Percentiles rank a stretch among this genome's conserved stretches.
phyloP scores from a whole-genome alignment of 345 rosid genomes.

The Sonneratia alba region DNA sequence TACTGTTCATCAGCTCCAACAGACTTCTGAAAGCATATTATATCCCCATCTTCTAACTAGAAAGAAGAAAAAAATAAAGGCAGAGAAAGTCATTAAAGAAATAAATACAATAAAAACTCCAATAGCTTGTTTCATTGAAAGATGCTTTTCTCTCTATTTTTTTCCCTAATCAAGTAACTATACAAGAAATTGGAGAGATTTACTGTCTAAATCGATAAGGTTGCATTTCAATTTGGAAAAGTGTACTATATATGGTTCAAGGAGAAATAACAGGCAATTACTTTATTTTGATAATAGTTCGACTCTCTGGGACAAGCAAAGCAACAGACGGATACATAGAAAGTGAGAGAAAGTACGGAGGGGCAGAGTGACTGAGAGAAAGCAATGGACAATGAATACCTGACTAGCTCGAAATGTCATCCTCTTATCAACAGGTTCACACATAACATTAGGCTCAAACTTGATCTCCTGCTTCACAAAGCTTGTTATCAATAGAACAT shows the following conservation, averaged over 20 bases:
- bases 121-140: background rate
- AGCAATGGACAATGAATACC: slow-evolving; percentile 29
- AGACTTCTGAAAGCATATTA: slow-evolving; percentile 25
- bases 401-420: slow-evolving; percentile 57
- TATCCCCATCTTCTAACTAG: slow-evolving; percentile 44
- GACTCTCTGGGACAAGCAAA: background rate
- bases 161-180: background rate
- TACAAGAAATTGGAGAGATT: too few relatives aligned
- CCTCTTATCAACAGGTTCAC: slow-evolving; percentile 73
- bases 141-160: background rate
- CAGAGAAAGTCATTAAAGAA: background rate
- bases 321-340: too few relatives aligned
- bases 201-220: too few relatives aligned
- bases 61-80: slow-evolving; percentile 1
- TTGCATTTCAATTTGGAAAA: too few relatives aligned
- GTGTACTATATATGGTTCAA: too few relatives aligned
- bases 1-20: slow-evolving; percentile 38
- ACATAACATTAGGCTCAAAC: slow-evolving; percentile 84
- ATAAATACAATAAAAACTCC: background rate
- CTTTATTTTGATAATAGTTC: background rate
- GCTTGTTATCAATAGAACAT: background rate
- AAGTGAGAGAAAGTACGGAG: too few relatives aligned
- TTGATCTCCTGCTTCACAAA: slow-evolving; percentile 66
- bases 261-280: too few relatives aligned
- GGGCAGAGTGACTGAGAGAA: too few relatives aligned